Evolutionary conservation across 305 asterid species (phyloP).

Genomic region (Rubia tinctorum): DNA sequence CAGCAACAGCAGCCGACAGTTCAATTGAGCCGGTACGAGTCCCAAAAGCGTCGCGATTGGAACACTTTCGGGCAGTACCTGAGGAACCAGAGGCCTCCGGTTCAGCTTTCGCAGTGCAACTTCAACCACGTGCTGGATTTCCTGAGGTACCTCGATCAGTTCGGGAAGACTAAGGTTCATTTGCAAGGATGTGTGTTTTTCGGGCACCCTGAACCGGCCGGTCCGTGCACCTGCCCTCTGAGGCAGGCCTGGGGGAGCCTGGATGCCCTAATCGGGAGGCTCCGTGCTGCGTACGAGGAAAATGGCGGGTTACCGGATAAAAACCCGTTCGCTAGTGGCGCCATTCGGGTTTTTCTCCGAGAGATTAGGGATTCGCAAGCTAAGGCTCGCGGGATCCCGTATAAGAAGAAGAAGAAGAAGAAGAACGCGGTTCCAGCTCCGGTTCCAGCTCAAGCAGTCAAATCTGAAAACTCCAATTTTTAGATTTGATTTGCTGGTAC

Average conservation of each 20-base stretch:
- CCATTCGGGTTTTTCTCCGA: constrained; percentile 55
- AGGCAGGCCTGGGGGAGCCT: constrained; percentile 94
- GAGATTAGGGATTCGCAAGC: constrained; percentile 69
- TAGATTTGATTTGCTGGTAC: neutral
- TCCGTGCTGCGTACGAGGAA: constrained; percentile 82
- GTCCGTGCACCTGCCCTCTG: constrained; percentile 68
- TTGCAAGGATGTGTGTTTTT: constrained; percentile 55
- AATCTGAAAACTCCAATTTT: constrained; percentile 21
- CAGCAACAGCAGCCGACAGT: constrained; percentile 19
- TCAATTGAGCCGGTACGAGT: constrained; percentile 66
- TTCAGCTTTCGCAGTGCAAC: constrained; percentile 52
- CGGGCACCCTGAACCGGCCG: constrained; percentile 72
- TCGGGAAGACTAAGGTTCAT: constrained; percentile 87
- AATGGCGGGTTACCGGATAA: constrained; percentile 64
- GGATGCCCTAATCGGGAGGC: constrained; percentile 73
- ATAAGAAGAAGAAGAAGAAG: constrained; percentile 71
- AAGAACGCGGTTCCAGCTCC: neutral
- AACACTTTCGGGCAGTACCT: constrained; percentile 87
- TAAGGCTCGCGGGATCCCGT: constrained; percentile 76
- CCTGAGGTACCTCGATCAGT: constrained; percentile 71
- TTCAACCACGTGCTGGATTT: constrained; percentile 69
- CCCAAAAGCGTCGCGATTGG: constrained; percentile 91
- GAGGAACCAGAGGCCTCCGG: constrained; percentile 66
- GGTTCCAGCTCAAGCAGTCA: neutral
- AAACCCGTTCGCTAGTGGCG: constrained; percentile 74